These are phyloP conservation scores for Gracilaria gracilis DNA, from an alignment of 23 red algal species.

Conservation along the genomic window DNA sequence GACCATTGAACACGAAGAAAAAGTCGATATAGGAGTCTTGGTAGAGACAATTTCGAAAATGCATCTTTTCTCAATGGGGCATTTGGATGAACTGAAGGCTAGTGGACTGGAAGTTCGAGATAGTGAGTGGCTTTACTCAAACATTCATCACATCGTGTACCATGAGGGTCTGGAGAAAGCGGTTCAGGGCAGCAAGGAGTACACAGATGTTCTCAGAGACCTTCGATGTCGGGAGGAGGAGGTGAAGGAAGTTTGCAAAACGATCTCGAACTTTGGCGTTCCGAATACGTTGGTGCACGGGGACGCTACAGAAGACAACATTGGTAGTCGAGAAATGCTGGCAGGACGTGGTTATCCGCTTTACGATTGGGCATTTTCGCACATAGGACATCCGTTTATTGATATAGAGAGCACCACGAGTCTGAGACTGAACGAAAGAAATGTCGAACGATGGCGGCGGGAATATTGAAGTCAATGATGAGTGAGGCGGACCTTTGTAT, in stretches of 20 bases:
- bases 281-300: neutral
- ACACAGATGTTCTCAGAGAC: neutral
- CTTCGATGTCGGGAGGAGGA: neutral
- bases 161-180: neutral
- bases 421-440: too few species aligned
- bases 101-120: neutral
- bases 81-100: neutral
- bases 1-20: neutral
- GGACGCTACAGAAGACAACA: neutral
- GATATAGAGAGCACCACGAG: neutral
- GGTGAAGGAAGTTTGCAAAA: neutral
- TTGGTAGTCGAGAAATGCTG: neutral
- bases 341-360: neutral
- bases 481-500: too few species aligned
- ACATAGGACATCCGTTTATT: neutral
- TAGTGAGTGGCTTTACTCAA: neutral
- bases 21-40: neutral
- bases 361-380: neutral
- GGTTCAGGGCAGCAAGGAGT: neutral
- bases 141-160: neutral
- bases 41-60: neutral
- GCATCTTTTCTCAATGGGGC: neutral
- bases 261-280: neutral
- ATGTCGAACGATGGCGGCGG: neutral
- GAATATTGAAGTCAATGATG: neutral